Percentiles rank a stretch among this genome's conserved stretches.
Conservation (phyloP, 805 yeast species). For the Saccharomycopsis vini region DNA sequence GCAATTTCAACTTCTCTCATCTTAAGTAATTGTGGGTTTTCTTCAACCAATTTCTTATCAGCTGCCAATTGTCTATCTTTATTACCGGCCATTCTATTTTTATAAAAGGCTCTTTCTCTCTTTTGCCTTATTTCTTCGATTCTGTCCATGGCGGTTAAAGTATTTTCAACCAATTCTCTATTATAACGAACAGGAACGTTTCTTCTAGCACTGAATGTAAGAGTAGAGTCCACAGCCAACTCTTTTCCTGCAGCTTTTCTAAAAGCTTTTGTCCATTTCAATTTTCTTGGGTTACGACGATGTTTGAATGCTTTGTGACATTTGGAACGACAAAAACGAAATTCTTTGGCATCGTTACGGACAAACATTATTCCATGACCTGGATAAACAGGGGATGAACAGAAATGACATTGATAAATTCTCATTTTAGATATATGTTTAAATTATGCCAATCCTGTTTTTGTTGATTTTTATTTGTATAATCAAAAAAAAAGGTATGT, state of each 20-base stretch:
- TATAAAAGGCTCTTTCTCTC: constrained; percentile 97
- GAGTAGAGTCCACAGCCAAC: constrained; percentile 91
- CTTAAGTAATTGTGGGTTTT: constrained; percentile 80
- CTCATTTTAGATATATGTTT: constrained; percentile 42
- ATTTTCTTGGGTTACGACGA: constrained; percentile 96
- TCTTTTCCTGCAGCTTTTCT: constrained; percentile 99
- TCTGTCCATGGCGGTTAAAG: constrained; percentile 91
- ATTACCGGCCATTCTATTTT: constrained; percentile 98
- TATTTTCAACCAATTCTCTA: constrained; percentile 90
- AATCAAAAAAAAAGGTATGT: too few species aligned
- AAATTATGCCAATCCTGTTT: background rate
- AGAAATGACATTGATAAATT: constrained; percentile 87
- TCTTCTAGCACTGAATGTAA: constrained; percentile 95
- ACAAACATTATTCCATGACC: constrained; percentile 96
- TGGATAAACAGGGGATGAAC: constrained; percentile 93
- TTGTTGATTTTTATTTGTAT: too few species aligned
- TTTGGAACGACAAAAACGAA: constrained; percentile 94
- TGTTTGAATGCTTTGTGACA: constrained; percentile 97
- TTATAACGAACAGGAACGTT: constrained; percentile 97
- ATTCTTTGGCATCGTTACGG: constrained; percentile 96
- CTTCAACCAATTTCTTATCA: constrained; percentile 82
- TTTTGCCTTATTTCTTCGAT: constrained; percentile 91
- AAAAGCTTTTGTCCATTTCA: constrained; percentile 98
- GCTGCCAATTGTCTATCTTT: constrained; percentile 75
- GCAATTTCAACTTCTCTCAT: constrained; percentile 90